phyloP scores from a whole-genome alignment of 139 green algal genomes.

The Chara braunii region DNA sequence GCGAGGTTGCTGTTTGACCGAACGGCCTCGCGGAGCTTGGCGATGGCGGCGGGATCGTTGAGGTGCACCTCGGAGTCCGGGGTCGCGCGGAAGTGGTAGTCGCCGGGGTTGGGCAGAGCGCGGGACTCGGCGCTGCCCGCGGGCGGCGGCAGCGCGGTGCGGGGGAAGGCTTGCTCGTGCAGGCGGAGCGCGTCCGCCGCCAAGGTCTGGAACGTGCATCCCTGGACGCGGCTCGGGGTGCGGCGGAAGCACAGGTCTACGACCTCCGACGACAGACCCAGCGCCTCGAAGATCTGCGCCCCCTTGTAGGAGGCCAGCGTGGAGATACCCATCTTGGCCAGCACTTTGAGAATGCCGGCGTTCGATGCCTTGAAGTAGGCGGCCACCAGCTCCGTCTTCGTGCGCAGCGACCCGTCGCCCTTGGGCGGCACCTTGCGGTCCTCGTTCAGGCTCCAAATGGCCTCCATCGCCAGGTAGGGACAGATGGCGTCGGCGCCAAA shows the following conservation, averaged over 20 bases:
- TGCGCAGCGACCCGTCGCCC: constrained; percentile 23
- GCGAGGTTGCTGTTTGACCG: constrained; percentile 41
- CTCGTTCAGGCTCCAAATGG: constrained; percentile 35
- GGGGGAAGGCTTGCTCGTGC: constrained; percentile 60
- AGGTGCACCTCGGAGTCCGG: constrained; percentile 77
- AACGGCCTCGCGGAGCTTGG: constrained; percentile 74
- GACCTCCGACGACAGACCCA: constrained; percentile 70
- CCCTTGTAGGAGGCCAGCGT: constrained; percentile 86
- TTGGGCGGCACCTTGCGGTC: constrained; percentile 39
- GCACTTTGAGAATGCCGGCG: constrained; percentile 53
- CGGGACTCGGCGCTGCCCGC: constrained; percentile 22
- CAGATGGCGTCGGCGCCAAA: constrained; percentile 85
- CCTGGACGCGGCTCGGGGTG: constrained; percentile 65
- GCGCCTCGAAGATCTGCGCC: constrained; percentile 87
- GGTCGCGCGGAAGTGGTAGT: constrained; percentile 71
- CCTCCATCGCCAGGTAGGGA: constrained; percentile 82
- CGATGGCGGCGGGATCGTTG: constrained; percentile 84
- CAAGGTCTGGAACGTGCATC: constrained; percentile 21
- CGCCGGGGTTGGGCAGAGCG: constrained; percentile 48
- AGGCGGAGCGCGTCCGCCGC: constrained; percentile 59
- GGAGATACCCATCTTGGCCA: constrained; percentile 93
- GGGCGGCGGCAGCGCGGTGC: neutral
- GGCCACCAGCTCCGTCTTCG: constrained; percentile 51
- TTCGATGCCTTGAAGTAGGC: constrained; percentile 67
- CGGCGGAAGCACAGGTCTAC: constrained; percentile 71